Evolutionary conservation across 2,329 filamentous ascomycete species (phyloP).

Genomic region (Chaetomiaceae sp.): DNA sequence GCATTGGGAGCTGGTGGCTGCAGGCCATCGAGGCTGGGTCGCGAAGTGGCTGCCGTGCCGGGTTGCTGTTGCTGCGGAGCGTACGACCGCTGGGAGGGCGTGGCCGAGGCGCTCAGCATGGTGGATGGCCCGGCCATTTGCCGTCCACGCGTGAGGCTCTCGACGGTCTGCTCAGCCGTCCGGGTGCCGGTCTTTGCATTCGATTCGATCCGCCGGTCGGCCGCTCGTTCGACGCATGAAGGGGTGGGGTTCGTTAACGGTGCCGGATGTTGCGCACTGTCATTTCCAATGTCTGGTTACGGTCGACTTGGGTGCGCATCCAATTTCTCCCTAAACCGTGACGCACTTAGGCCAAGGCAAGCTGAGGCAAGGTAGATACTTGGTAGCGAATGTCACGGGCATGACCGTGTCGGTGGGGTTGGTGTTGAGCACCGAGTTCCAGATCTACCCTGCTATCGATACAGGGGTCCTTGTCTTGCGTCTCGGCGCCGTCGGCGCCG

Average conservation of each 20-base stretch:
- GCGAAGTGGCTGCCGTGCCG: constrained; percentile 30
- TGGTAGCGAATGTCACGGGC: too few species aligned
- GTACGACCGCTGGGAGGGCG: constrained; percentile 51
- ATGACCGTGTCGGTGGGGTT: too few species aligned
- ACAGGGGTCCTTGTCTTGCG: too few species aligned
- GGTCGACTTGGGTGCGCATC: constrained; percentile 10
- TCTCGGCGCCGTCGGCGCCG: too few species aligned
- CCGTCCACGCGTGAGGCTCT: constrained; percentile 30
- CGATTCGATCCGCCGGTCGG: constrained; percentile 24
- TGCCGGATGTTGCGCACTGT: not conserved
- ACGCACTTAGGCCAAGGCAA: too few species aligned
- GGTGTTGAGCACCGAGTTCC: too few species aligned
- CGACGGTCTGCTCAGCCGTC: constrained; percentile 16
- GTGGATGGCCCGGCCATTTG: constrained; percentile 36
- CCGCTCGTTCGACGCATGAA: constrained; percentile 11
- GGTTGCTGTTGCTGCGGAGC: constrained; percentile 26
- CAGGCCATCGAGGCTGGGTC: constrained; percentile 48
- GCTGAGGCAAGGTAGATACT: not conserved
- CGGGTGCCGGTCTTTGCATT: constrained; percentile 25
- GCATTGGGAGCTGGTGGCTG: constrained; percentile 42
- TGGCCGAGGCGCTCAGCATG: constrained; percentile 52
- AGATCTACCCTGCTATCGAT: too few species aligned
- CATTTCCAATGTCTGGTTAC: constrained; percentile 12
- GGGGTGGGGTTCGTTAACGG: not conserved
- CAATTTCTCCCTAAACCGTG: not conserved